These are phyloP conservation scores for Stephanocyclus meneghinianus DNA, from an alignment of 352 stramenopile species.

Conservation along the genomic window DNA sequence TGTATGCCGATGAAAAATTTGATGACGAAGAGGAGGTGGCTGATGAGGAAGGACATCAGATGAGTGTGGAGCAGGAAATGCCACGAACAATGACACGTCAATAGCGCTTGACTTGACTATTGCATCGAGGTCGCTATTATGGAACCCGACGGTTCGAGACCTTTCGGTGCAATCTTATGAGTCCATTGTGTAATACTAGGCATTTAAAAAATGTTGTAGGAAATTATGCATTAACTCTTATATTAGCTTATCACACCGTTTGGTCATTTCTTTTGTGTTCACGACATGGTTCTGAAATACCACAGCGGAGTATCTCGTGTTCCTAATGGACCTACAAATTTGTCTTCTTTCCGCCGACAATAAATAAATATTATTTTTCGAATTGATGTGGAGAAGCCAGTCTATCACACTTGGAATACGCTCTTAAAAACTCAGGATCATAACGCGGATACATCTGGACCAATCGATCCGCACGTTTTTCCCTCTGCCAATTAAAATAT, in stretches of 20 bases:
- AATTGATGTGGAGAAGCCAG: slow-evolving; percentile 21
- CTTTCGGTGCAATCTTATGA: too few species aligned
- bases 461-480: slow-evolving; percentile 41
- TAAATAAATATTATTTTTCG: slow-evolving; percentile 6
- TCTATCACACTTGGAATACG: slow-evolving; percentile 35
- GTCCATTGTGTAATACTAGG: too few species aligned
- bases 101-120: neutral
- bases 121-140: too few species aligned
- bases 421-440: slow-evolving; percentile 44
- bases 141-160: too few species aligned
- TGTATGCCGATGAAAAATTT: slow-evolving; percentile 71
- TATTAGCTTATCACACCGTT: too few species aligned
- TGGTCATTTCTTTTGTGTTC: too few species aligned
- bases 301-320: neutral
- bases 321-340: neutral
- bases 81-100: neutral
- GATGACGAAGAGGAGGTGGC: slow-evolving; percentile 11
- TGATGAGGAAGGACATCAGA: neutral
- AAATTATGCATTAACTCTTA: too few species aligned
- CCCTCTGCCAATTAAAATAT: slow-evolving; percentile 62
- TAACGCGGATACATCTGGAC: slow-evolving; percentile 68
- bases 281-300: too few species aligned
- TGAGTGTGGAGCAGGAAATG: neutral
- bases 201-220: too few species aligned
- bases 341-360: neutral